Conservation (phyloP, 768 basidiomycete species). For the Leccinum incarnatum region DNA sequence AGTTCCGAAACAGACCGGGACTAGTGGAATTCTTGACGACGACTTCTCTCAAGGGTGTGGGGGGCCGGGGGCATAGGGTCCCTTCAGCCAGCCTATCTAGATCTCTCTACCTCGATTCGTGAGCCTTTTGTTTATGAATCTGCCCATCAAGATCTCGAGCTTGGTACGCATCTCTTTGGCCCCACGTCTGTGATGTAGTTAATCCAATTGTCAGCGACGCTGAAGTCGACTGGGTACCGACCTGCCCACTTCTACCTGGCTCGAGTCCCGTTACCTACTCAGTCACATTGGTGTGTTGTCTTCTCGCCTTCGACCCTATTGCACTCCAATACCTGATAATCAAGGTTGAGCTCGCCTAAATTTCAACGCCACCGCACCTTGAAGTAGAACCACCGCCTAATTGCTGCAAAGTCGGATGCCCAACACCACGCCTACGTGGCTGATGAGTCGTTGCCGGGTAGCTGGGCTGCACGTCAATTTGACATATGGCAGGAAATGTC, state of each 20-base stretch:
- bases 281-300: background rate
- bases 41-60: background rate
- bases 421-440: background rate
- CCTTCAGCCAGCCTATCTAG: background rate
- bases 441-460: background rate
- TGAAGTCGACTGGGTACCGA: background rate
- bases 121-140: background rate
- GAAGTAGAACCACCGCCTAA: too few relatives aligned
- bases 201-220: background rate
- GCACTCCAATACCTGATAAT: background rate
- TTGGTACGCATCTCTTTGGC: background rate
- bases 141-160: background rate
- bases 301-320: too few relatives aligned
- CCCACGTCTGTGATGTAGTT: background rate
- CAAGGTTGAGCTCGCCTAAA: background rate
- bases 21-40: background rate
- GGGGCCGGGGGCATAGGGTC: background rate
- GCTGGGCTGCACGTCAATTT: background rate
- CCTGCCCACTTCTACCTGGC: background rate
- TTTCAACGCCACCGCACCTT: too few relatives aligned
- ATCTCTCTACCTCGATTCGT: background rate
- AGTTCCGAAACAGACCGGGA: background rate
- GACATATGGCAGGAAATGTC: slow-evolving; percentile 6
- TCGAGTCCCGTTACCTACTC: background rate
- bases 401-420: background rate